Evolutionary conservation across 306 rosid genomes (phyloP), one percentile per base, ranked within the genome.

Genomic region (Benincasa hispida): DNA sequence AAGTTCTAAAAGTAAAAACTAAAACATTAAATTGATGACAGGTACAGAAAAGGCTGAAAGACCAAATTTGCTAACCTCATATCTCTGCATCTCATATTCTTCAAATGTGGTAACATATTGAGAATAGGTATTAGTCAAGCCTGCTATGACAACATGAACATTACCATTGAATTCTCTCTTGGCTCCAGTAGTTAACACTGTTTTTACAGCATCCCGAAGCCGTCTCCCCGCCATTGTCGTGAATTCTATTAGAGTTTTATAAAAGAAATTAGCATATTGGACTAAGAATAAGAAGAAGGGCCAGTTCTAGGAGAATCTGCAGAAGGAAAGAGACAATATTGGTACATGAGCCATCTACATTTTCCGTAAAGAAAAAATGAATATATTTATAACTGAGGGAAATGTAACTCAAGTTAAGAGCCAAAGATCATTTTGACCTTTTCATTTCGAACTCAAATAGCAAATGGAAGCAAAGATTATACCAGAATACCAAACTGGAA

Each of bases 221-320:
- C 92, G 92, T 82, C 97, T 86, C 27, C 98, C 97, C 57, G 98
- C 98, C 98, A 93, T 93, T 60, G 97, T 89, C 32, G 98, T 86
- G 85, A 93, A 88, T 77, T 93, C 98, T 93, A 85, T 66, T 51
- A 75, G n/a, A 28, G 41, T 68, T 68, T 42, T 42, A 0, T 1
- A 53, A 24, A 2, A 68, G 47, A 70, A 0, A 0, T 5, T 22
- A 67, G 17, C 51, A 66, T 12, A 10, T 5, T 66, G n/a, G 9
- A 35, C 28, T 65, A 35, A 37, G 35, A 11, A 4, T 62, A 62
- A 24, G 76, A 50, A 70, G 74, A 41, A 19, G 45, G 6, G 70
- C 15, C 34, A 18, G 34, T 42, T 21, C 30, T 37, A 19, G 4
- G n/a, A 66, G 53, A 39, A 68, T 34, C 55, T 21, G 25, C 55